Evolutionary conservation across 495 filamentous ascomycete genomes (phyloP), one percentile per base, ranked within the genome.

Genomic region (Penicillium manginii): DNA sequence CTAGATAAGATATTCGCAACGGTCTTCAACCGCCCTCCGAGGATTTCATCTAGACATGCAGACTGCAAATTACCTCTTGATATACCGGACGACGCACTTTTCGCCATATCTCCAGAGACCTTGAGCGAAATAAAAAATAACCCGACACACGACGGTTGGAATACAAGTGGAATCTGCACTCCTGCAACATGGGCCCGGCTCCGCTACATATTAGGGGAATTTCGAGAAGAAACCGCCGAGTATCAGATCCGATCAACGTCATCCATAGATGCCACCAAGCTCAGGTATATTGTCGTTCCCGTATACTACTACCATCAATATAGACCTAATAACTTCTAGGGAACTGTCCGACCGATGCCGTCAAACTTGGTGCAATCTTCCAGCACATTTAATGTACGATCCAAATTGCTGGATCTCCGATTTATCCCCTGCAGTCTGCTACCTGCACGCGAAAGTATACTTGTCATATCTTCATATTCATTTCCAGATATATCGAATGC

Each of bases 1-100:
- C 45, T 66, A 6, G 63, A 66, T 17, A 66, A 66, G 33, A 51
- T 66, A 50, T 63, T 66, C n/a, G 60, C 43, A 26, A 14, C 59
- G 50, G 37, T 66, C 6, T 63, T 66, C 32, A 60, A 60, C 50
- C 63, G 45, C 22, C 63, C 63, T 17, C 60, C 63, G 32, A 60
- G 63, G 11, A 66, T 66, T 17, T 55, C 63, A 2, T 37, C 60
- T 47, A 57, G 50, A 51, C 51, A 63, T 50, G 55, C 48, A 4
- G 62, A 65, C 32, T 45, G 51, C 59, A 59, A 59, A 17, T 60
- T 62, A 6, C 62, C 62, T 22, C 59, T 65, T 39, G 62, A 65
- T 57, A 23, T 65, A 37, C 55, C 62, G 50, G 52, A 59, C 26
- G 55, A 62, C 2, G 55, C 58, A 26, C 8, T 62, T 14, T 62